A percentile compares a stretch with the other conserved stretches of the same genome.
Evolutionary conservation across 73 alveolate genomes (phyloP).

Genomic region (Durusdinium trenchii): DNA sequence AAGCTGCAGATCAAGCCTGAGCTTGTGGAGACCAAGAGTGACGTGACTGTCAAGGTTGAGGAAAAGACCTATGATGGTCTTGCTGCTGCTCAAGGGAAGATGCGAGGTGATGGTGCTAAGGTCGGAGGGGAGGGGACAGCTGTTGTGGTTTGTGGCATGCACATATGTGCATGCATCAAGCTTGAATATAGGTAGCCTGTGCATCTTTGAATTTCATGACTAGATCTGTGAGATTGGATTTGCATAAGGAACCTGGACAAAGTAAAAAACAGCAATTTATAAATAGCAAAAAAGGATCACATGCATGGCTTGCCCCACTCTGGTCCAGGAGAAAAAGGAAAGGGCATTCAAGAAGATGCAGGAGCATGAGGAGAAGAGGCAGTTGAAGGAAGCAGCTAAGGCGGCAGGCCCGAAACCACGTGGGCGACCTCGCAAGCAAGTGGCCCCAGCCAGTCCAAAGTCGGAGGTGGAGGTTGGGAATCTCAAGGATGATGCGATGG

Average conservation of each 20-base stretch:
- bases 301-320: no score
- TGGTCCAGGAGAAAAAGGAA: not conserved
- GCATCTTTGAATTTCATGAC: no score
- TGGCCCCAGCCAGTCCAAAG: not conserved
- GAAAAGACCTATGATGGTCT: not conserved
- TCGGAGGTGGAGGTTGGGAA: not conserved
- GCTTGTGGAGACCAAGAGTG: no score
- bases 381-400: not conserved
- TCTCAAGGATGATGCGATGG: not conserved
- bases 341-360: not conserved
- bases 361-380: not conserved
- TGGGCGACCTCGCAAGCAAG: not conserved
- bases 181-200: no score
- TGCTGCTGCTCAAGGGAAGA: not conserved
- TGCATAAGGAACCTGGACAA: no score
- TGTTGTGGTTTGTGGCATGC: not conserved
- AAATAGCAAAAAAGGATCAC: no score
- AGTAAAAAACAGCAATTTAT: no score
- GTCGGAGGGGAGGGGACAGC: not conserved
- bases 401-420: not conserved
- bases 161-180: not conserved
- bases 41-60: no score
- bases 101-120: not conserved
- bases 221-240: no score
- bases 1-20: not conserved